These are phyloP conservation scores for Wallemia ichthyophaga DNA, from an alignment of 1,284 basidiomycete genomes.

Conservation along the genomic window DNA sequence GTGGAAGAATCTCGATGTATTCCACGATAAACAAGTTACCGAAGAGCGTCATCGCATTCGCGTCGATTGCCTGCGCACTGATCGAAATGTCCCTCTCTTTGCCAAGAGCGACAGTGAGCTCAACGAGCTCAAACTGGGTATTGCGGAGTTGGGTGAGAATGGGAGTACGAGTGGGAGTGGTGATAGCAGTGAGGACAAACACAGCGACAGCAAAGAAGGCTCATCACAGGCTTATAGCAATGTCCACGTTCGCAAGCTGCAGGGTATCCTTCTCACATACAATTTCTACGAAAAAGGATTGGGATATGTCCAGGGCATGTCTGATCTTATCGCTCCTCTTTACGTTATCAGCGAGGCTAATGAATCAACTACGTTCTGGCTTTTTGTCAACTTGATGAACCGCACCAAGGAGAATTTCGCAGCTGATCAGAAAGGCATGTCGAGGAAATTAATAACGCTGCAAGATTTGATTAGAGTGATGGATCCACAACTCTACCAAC, in stretches of 20 bases:
- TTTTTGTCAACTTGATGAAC: conserved; percentile 78
- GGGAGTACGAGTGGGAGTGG: background rate
- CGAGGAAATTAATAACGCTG: conserved; percentile 56
- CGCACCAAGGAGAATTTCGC: conserved; percentile 86
- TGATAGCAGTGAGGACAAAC: conserved; percentile 6
- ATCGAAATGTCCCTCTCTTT: conserved; percentile 66
- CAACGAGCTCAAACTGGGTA: background rate
- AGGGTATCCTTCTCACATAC: conserved; percentile 62
- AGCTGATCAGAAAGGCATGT: conserved; percentile 94
- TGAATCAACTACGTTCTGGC: conserved; percentile 78
- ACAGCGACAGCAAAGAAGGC: conserved; percentile 7
- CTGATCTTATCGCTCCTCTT: conserved; percentile 71
- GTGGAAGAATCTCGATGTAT: conserved; percentile 6
- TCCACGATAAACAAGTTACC: conserved; percentile 8
- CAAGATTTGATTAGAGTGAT: conserved; percentile 72
- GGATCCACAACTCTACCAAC: conserved; percentile 73
- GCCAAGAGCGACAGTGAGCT: conserved; percentile 19
- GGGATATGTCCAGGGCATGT: conserved; percentile 90
- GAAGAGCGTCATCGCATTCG: conserved; percentile 51
- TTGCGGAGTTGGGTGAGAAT: too few species aligned
- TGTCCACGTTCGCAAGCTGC: conserved; percentile 49
- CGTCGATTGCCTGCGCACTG: conserved; percentile 90
- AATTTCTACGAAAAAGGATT: conserved; percentile 55
- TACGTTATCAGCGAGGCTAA: conserved; percentile 74
- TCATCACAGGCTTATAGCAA: conserved; percentile 6